Percentiles rank a stretch among this genome's conserved stretches.
Conservation (phyloP, 768 basidiomycete genomes). For the Auriscalpium vulgare region DNA sequence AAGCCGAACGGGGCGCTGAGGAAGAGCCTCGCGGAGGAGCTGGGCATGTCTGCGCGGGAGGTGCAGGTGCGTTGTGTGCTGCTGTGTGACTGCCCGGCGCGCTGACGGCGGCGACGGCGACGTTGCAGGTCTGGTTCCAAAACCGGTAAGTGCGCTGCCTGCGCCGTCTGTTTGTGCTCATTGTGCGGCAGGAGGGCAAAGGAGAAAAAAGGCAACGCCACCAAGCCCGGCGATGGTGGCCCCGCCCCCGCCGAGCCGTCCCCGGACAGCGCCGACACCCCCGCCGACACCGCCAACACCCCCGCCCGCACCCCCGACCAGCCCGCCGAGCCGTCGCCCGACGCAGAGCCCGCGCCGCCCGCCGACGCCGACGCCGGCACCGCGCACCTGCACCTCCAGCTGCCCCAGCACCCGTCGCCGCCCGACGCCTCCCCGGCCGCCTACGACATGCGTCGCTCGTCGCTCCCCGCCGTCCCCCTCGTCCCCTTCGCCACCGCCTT, state of each 20-base stretch:
- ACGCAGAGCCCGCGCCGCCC: slow-evolving; percentile 3
- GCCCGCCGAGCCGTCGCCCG: slow-evolving; percentile 1
- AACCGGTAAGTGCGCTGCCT: slow-evolving; percentile 40
- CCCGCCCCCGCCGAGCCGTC: not conserved
- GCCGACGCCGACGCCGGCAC: not conserved
- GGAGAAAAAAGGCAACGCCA: slow-evolving; percentile 46
- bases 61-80: slow-evolving; percentile 64
- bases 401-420: not conserved
- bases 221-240: not conserved
- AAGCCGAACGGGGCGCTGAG: slow-evolving; percentile 83
- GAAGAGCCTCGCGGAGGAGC: slow-evolving; percentile 70
- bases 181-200: slow-evolving; percentile 60
- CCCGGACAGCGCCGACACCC: not conserved
- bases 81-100: slow-evolving; percentile 11
- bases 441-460: slow-evolving; percentile 10
- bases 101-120: slow-evolving; percentile 11
- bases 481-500: not conserved
- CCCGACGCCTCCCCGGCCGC: not conserved
- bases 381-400: slow-evolving; percentile 1
- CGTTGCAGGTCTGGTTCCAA: slow-evolving; percentile 80
- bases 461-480: slow-evolving; percentile 10
- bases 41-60: slow-evolving; percentile 90
- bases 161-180: slow-evolving; percentile 6
- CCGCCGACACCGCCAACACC: not conserved
- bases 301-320: slow-evolving; percentile 2